Evolutionary conservation across 495 filamentous ascomycete genomes (phyloP).

Genomic region (Apiosordaria backusii): DNA sequence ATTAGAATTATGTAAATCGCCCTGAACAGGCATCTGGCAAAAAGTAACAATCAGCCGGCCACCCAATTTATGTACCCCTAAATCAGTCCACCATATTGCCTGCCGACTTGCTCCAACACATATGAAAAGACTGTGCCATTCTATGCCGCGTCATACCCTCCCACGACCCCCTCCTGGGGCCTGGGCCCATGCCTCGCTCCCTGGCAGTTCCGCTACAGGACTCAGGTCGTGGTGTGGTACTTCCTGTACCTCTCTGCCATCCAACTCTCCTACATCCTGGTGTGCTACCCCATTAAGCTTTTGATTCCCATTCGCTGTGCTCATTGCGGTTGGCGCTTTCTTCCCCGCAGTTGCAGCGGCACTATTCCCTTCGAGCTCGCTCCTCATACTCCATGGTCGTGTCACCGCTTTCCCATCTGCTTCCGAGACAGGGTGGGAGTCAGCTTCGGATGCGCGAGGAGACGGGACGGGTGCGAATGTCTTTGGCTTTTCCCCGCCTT

Average conservation of each 20-base stretch:
- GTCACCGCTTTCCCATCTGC: conserved; percentile 19
- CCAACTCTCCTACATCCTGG: not conserved
- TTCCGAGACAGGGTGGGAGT: conserved; percentile 19
- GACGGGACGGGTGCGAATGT: not conserved
- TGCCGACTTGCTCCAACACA: not conserved
- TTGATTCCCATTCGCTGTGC: not conserved
- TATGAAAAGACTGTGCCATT: not conserved
- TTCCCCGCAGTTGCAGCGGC: not conserved
- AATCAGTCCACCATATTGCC: not conserved
- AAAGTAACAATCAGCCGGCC: not conserved
- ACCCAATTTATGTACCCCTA: not conserved
- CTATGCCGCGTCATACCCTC: not conserved
- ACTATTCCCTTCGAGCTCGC: conserved; percentile 25
- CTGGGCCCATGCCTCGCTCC: conserved; percentile 12
- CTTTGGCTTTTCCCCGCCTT: conserved; percentile 5
- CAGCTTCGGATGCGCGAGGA: conserved; percentile 16
- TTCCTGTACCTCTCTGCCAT: not conserved
- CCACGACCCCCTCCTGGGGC: not conserved
- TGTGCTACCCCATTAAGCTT: not conserved
- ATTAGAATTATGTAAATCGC: not conserved
- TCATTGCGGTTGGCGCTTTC: not conserved
- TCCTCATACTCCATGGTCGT: conserved; percentile 25
- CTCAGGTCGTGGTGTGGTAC: conserved; percentile 11
- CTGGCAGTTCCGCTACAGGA: conserved; percentile 22
- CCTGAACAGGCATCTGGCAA: not conserved